Conservation (phyloP, 805 yeast genomes). For the Wickerhamiella nectarea region DNA sequence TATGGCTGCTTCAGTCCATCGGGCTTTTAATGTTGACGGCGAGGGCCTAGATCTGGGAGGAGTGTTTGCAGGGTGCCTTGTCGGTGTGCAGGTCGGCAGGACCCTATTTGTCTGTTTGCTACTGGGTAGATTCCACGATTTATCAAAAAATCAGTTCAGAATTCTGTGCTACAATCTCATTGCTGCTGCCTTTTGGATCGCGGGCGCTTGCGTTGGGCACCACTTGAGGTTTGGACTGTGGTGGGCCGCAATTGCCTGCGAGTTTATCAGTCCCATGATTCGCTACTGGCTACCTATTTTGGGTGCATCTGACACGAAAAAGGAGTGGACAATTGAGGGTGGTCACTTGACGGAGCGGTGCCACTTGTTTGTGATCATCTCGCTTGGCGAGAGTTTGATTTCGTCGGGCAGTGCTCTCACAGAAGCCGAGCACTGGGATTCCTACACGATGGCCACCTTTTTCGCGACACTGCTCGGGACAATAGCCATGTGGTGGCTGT, state of each 20-base stretch:
- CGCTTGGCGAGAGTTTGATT: slow-evolving; percentile 5
- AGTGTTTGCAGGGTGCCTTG: background rate
- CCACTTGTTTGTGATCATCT: slow-evolving; percentile 1
- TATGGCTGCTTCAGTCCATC: background rate
- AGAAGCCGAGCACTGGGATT: background rate
- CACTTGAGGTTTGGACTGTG: slow-evolving; percentile 1
- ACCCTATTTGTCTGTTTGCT: background rate
- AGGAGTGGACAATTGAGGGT: background rate
- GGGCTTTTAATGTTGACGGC: background rate
- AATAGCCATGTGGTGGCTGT: slow-evolving; percentile 4
- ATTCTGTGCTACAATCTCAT: background rate
- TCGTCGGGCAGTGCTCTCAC: background rate
- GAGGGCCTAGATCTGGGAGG: background rate
- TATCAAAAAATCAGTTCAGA: background rate
- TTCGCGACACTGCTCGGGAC: background rate
- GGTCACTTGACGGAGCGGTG: slow-evolving; percentile 3
- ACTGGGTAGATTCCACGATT: background rate
- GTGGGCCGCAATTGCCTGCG: background rate
- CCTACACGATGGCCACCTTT: background rate
- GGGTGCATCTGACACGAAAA: background rate
- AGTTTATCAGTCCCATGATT: background rate
- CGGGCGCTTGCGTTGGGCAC: slow-evolving; percentile 4
- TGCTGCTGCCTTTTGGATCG: slow-evolving; percentile 1
- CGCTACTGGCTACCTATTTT: background rate
- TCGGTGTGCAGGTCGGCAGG: background rate